A percentile compares a stretch with the other conserved stretches of the same genome.
Conservation (phyloP, 495 filamentous ascomycete genomes). For the Aspergillus nidulans region DNA sequence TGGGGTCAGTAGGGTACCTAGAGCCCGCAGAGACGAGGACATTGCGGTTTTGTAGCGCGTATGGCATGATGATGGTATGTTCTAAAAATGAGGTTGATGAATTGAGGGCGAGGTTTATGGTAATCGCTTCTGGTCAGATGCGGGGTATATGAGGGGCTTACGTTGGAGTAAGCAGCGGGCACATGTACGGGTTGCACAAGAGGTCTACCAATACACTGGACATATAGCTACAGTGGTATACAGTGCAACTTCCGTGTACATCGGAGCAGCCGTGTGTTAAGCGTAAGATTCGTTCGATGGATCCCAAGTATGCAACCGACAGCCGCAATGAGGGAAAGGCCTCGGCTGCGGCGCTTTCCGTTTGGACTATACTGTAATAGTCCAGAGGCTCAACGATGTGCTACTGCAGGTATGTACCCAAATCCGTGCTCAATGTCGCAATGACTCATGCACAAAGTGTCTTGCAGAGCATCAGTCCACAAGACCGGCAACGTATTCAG, state of each 20-base stretch:
- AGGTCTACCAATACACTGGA: too few species aligned
- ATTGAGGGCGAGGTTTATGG: neutral
- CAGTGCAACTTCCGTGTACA: too few species aligned
- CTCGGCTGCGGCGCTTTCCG: neutral
- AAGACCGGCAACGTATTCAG: conserved; percentile 42
- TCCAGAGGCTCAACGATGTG: neutral
- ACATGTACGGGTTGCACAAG: too few species aligned
- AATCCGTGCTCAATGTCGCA: neutral
- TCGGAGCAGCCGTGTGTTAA: neutral
- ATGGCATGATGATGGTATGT: conserved; percentile 47
- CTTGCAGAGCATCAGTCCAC: conserved; percentile 28
- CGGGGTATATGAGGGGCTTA: too few species aligned
- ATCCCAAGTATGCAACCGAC: neutral
- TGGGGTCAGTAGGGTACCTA: conserved; percentile 36
- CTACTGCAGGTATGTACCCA: neutral
- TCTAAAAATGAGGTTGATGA: neutral
- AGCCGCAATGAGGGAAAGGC: neutral
- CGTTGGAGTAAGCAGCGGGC: too few species aligned
- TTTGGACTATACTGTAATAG: too few species aligned
- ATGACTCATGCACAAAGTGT: neutral
- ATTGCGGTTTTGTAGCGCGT: conserved; percentile 57
- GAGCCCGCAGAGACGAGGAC: conserved; percentile 67
- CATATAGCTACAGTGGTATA: too few species aligned
- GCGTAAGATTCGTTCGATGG: neutral
- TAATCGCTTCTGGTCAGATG: neutral